phyloP scores from a whole-genome alignment of 2,329 filamentous ascomycete genomes.

The Pleoardoris graminearum region DNA sequence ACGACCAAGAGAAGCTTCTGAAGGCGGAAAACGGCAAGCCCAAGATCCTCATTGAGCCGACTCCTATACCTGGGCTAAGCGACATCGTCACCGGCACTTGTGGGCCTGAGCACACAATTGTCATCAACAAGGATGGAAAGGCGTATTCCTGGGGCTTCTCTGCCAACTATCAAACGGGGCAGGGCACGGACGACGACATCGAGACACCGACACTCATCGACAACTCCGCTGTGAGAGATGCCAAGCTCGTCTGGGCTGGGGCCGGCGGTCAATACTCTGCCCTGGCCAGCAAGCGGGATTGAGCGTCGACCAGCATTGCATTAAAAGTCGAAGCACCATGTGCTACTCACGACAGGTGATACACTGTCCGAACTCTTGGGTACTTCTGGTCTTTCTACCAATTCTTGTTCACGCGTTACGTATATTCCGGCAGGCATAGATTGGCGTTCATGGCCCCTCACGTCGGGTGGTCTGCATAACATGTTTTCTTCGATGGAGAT shows the following conservation, averaged over 20 bases:
- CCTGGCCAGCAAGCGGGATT: conserved; percentile 50
- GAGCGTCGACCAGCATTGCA: not conserved
- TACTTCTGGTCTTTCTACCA: conserved; percentile 2
- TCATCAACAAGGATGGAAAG: conserved; percentile 68
- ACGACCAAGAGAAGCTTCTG: conserved; percentile 43
- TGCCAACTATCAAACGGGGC: conserved; percentile 78
- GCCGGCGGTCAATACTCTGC: conserved; percentile 85
- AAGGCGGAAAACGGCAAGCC: conserved; percentile 10
- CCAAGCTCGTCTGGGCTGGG: conserved; percentile 75
- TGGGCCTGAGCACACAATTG: conserved; percentile 74
- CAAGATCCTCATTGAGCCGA: conserved; percentile 65
- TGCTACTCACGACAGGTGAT: too few species aligned
- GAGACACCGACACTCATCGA: conserved; percentile 77
- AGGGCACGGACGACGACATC: conserved; percentile 77
- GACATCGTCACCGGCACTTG: conserved; percentile 60
- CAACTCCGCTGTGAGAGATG: conserved; percentile 77
- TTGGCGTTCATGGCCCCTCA: not conserved
- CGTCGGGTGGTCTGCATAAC: not conserved
- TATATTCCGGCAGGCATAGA: not conserved
- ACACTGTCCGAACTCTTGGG: not conserved
- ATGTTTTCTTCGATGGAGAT: not conserved
- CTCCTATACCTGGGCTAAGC: conserved; percentile 62
- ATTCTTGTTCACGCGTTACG: not conserved
- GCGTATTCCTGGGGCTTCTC: conserved; percentile 82
- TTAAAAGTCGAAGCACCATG: too few species aligned